Evolutionary conservation across 306 rosid species (phyloP).

Genomic region (Acacia acuminata): DNA sequence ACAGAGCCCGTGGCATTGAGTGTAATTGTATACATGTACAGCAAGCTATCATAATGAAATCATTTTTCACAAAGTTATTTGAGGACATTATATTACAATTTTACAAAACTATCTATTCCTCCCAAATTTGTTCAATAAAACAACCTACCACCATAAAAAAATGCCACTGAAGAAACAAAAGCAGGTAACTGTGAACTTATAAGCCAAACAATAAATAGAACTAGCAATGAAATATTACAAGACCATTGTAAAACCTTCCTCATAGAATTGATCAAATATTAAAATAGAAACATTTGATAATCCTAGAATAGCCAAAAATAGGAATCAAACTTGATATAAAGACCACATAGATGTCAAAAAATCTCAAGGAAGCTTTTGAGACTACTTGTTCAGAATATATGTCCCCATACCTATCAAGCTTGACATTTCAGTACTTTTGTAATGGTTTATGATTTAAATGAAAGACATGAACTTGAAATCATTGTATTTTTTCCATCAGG

Average conservation of each 20-base stretch:
- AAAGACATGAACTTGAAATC: background rate
- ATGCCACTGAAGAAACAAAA: background rate
- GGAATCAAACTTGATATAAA: constrained; percentile 15
- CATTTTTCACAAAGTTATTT: background rate
- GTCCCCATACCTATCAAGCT: background rate
- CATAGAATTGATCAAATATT: background rate
- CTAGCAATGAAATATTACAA: background rate
- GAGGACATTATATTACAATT: background rate
- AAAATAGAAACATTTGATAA: background rate
- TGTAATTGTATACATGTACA: background rate
- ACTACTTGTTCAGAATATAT: background rate
- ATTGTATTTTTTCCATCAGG: background rate
- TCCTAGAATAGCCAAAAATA: constrained; percentile 13
- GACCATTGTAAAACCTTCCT: background rate
- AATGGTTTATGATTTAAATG: background rate
- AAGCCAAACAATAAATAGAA: background rate
- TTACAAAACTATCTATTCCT: background rate
- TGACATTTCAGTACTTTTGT: background rate
- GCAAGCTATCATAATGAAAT: background rate
- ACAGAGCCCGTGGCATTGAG: background rate
- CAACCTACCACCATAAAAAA: constrained; percentile 12
- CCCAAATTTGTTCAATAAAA: background rate
- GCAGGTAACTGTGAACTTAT: background rate
- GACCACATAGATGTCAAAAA: constrained; percentile 9
- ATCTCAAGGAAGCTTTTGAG: background rate